Conservation (phyloP, 2,329 filamentous ascomycete species). For the Trichothecium sympodiale region DNA sequence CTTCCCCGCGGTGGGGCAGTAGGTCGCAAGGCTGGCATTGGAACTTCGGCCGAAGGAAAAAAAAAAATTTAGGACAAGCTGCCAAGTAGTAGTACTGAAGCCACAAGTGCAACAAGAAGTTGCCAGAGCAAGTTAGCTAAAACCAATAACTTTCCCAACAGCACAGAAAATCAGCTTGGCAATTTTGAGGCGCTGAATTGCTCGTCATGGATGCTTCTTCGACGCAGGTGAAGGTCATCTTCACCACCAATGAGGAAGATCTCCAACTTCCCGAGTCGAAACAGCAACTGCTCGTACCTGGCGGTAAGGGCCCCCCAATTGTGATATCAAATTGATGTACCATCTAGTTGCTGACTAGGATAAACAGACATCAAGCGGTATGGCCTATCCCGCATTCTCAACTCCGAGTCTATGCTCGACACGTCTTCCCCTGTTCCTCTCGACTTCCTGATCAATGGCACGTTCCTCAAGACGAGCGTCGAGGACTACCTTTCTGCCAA, state of each 20-base stretch:
- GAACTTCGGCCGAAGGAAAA: not conserved
- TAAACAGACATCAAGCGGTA: slow-evolving; percentile 54
- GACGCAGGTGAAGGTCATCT: slow-evolving; percentile 55
- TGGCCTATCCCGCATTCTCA: slow-evolving; percentile 59
- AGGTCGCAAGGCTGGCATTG: slow-evolving; percentile 4
- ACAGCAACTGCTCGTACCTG: slow-evolving; percentile 50
- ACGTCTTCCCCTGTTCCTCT: slow-evolving; percentile 61
- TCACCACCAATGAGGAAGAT: slow-evolving; percentile 52
- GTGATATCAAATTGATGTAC: slow-evolving; percentile 5
- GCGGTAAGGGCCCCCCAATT: slow-evolving; percentile 26
- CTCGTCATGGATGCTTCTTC: slow-evolving; percentile 25
- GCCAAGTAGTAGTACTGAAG: not conserved
- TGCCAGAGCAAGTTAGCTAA: not conserved
- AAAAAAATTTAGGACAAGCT: slow-evolving; percentile 3
- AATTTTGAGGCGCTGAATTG: not conserved
- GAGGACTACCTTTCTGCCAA: slow-evolving; percentile 82
- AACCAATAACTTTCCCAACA: not conserved
- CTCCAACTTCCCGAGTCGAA: slow-evolving; percentile 52
- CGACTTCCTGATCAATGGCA: slow-evolving; percentile 92
- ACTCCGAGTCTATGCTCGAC: slow-evolving; percentile 61
- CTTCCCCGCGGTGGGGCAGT: slow-evolving; percentile 3
- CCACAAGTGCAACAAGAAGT: too few relatives aligned
- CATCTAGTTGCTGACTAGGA: slow-evolving; percentile 1
- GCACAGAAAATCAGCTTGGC: not conserved
- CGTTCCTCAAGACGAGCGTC: slow-evolving; percentile 78